phyloP scores from a whole-genome alignment of 2,329 filamentous ascomycete genomes.

The Calonectria pauciramosa region DNA sequence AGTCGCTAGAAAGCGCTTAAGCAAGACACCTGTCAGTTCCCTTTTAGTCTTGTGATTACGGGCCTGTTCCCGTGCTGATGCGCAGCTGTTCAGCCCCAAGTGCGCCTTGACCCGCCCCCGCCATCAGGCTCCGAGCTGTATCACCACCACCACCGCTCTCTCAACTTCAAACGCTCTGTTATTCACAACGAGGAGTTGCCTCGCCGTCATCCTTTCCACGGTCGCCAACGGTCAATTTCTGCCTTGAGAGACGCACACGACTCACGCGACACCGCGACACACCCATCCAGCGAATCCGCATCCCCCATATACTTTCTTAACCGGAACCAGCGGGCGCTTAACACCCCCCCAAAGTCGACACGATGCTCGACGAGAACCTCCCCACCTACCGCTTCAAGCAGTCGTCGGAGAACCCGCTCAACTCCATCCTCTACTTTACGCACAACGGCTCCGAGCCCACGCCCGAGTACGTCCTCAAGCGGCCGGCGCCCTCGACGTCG shows the following conservation, averaged over 20 bases:
- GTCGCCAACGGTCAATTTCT: not conserved
- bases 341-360: constrained; percentile 11
- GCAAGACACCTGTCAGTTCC: not conserved
- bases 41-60: constrained; percentile 21
- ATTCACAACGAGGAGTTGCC: constrained; percentile 10
- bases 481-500: constrained; percentile 76
- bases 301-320: not conserved
- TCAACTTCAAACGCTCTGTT: constrained; percentile 8
- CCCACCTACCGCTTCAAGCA: constrained; percentile 75
- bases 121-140: not conserved
- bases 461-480: constrained; percentile 84
- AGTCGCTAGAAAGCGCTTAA: not conserved
- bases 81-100: constrained; percentile 15
- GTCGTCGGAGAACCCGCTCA: constrained; percentile 65
- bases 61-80: constrained; percentile 17
- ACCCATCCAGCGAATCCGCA: constrained; percentile 1
- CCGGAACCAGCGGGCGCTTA: not conserved
- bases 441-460: constrained; percentile 85
- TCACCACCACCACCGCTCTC: not conserved
- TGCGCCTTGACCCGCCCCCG: constrained; percentile 25
- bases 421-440: constrained; percentile 71
- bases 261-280: not conserved
- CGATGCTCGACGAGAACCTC: constrained; percentile 95
- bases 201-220: not conserved
- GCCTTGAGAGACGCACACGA: not conserved